phyloP scores from a whole-genome alignment of 1,284 basidiomycete species.

The Testicularia cyperi region DNA sequence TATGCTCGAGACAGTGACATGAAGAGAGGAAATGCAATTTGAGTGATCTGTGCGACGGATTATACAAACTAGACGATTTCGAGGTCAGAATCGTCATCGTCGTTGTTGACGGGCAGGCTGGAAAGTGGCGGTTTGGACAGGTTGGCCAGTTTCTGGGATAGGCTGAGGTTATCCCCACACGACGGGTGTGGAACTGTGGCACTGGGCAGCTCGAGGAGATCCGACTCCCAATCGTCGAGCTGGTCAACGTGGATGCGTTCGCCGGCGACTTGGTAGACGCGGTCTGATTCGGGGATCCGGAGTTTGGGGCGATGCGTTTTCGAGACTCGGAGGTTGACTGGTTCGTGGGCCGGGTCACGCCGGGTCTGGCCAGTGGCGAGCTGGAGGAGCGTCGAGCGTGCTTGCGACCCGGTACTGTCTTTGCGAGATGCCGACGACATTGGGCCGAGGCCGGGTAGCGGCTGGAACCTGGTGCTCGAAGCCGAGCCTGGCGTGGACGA shows the following conservation, averaged over 20 bases:
- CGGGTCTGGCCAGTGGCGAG: constrained; percentile 2
- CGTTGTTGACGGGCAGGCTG: not conserved
- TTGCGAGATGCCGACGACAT: too few relatives aligned
- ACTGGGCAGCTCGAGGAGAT: constrained; percentile 4
- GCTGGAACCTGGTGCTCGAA: too few relatives aligned
- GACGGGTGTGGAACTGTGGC: not conserved
- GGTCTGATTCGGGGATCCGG: constrained; percentile 2
- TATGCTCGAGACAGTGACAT: too few relatives aligned
- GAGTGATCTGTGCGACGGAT: too few relatives aligned
- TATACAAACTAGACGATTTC: constrained; percentile 23
- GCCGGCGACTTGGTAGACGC: constrained; percentile 4
- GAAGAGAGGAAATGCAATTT: not conserved
- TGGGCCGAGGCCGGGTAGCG: too few relatives aligned
- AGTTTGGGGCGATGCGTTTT: constrained; percentile 24
- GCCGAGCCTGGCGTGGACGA: too few relatives aligned
- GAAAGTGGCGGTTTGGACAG: not conserved
- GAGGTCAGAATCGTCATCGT: constrained; percentile 15
- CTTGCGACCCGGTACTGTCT: too few relatives aligned
- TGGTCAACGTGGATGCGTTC: constrained; percentile 20
- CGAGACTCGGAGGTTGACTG: constrained; percentile 13
- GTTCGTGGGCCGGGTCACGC: constrained; percentile 2
- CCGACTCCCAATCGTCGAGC: constrained; percentile 23
- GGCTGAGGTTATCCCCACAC: too few relatives aligned
- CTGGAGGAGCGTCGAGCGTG: constrained; percentile 14
- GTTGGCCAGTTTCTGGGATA: too few relatives aligned